Evolutionary conservation across 2,329 filamentous ascomycete genomes (phyloP).

Genomic region (Camptophora hylomeconis): DNA sequence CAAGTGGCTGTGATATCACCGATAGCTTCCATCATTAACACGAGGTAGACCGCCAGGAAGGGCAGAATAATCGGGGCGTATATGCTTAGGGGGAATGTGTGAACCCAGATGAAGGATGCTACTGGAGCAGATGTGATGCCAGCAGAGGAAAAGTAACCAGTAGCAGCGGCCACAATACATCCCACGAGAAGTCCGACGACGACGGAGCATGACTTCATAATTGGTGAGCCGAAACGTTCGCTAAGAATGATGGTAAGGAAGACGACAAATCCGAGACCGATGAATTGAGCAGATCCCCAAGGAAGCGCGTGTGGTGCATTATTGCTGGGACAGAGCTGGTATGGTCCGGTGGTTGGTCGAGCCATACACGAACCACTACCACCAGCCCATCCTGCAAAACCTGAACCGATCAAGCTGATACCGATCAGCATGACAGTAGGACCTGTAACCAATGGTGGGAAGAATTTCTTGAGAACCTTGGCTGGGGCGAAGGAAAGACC

Average conservation of each 20-base stretch:
- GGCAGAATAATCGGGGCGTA: conserved; percentile 56
- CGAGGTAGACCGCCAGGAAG: conserved; percentile 43
- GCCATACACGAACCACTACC: conserved; percentile 38
- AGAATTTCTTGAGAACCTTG: conserved; percentile 45
- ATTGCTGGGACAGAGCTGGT: conserved; percentile 44
- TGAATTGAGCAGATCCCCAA: conserved; percentile 51
- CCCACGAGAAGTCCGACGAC: conserved; percentile 52
- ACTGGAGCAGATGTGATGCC: conserved; percentile 49
- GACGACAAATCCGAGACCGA: conserved; percentile 47
- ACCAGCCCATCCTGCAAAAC: conserved; percentile 58
- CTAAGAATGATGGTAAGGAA: conserved; percentile 56
- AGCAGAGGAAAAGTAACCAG: conserved; percentile 49
- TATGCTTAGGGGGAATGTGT: conserved; percentile 52
- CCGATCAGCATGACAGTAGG: conserved; percentile 56
- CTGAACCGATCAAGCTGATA: conserved; percentile 47
- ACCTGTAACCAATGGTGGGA: conserved; percentile 56
- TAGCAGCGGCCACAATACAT: conserved; percentile 53
- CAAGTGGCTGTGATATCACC: conserved; percentile 57
- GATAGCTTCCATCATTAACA: conserved; percentile 56
- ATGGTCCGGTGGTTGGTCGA: conserved; percentile 32
- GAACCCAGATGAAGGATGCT: conserved; percentile 57
- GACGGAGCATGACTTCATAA: conserved; percentile 57
- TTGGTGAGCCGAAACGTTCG: conserved; percentile 55
- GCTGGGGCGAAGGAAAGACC: conserved; percentile 52
- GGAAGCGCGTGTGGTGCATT: conserved; percentile 47